Percentiles rank a stretch among this genome's conserved stretches.
phyloP scores from a whole-genome alignment of 2,329 filamentous ascomycete genomes.

The Penicillium occitanis region DNA sequence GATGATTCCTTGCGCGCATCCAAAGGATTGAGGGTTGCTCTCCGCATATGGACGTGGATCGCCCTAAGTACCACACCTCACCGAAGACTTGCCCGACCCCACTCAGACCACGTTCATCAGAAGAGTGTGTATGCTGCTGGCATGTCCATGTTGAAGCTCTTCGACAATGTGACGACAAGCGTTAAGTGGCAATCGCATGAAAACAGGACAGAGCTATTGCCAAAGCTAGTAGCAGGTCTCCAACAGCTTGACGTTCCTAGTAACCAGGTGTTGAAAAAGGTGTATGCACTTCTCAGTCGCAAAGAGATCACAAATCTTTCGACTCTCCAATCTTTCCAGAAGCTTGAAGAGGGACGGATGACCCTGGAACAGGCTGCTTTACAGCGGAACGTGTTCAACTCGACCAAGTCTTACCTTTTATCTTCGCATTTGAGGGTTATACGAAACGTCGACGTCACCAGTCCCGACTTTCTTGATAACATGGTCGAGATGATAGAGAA shows the following conservation, averaged over 20 bases:
- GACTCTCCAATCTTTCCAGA: slow-evolving; percentile 28
- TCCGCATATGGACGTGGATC: slow-evolving; percentile 37
- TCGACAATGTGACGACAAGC: slow-evolving; percentile 25
- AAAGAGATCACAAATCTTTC: slow-evolving; percentile 27
- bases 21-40: slow-evolving; percentile 26
- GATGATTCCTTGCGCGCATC: slow-evolving; percentile 14
- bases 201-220: slow-evolving; percentile 28
- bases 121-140: slow-evolving; percentile 27
- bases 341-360: slow-evolving; percentile 30
- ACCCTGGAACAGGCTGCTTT: slow-evolving; percentile 33
- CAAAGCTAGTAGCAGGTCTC: slow-evolving; percentile 31
- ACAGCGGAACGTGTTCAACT: slow-evolving; percentile 30
- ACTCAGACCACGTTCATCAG: neutral
- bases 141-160: slow-evolving; percentile 31
- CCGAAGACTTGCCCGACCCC: slow-evolving; percentile 26
- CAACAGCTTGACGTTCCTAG: slow-evolving; percentile 33
- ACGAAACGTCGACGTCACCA: slow-evolving; percentile 37
- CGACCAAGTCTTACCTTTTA: slow-evolving; percentile 30
- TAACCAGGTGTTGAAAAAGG: slow-evolving; percentile 32
- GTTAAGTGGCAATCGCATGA: slow-evolving; percentile 19
- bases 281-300: slow-evolving; percentile 30
- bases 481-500: slow-evolving; percentile 34
- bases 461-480: slow-evolving; percentile 32
- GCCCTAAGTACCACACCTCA: slow-evolving; percentile 28
- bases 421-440: slow-evolving; percentile 34